Base-by-base conservation (phyloP, 1,284 basidiomycete genomes). In the Vanrija sp. region DNA sequence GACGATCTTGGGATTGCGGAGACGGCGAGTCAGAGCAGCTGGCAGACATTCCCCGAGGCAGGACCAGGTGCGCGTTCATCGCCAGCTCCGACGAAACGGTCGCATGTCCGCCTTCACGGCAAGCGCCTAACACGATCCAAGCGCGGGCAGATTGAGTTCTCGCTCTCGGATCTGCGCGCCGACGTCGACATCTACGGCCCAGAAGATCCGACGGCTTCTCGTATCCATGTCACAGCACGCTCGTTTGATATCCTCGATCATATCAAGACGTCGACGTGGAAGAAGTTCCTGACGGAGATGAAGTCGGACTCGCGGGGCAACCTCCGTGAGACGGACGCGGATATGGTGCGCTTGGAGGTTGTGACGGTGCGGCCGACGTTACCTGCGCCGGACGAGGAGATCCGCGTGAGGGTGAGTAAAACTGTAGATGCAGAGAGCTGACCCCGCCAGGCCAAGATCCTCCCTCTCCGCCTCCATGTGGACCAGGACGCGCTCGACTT, bases 401-500 rank as follows among this genome's bases (percentile, higher is more conserved):
- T 86, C 6, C 83, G 90, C 50, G 78, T 97, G 49, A 85, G 86
- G 60, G 92, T 92, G 68, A 73, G 87, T 68, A 18, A 9, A 9
- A 16, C 23, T 21, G 26, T 9, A 34, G 23, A 38, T 7, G 19
- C 2, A 1, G 8, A 9, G 15, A 47, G 23, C 52, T 57, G 54
- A 58, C n/a, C 23, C n/a, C 29, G 45, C 10, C 62, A 94, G 91
- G 86, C 86, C 21, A 95, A 95, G 72, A 81, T 97, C 28, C 78
- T 93, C 0, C 95, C 95, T 9, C 80, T 98, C 4, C 83, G 94
- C 23, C 78, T 98, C 39, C 91, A 98, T 73, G 91, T 98, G 19
- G 95, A 98, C 73, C 95, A 98, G 78, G 96, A 98, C 75, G 95
- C 96, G 8, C 83, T 98, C 15, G 96, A 98, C 73, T 98, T 98